phyloP scores from a whole-genome alignment of 495 filamentous ascomycete genomes.

The Barbatosphaeria neglecta region DNA sequence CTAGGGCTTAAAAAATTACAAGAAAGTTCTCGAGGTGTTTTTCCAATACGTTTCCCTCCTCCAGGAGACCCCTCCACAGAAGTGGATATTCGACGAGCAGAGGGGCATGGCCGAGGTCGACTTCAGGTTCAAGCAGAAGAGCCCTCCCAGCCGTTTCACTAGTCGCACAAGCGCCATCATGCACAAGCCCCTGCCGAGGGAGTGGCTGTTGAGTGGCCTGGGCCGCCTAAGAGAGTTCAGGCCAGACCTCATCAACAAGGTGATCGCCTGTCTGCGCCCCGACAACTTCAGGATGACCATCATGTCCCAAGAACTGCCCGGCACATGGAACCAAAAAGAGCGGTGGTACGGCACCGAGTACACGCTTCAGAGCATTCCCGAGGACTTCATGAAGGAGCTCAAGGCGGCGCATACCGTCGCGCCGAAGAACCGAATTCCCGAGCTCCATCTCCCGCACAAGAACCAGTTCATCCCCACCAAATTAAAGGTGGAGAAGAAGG shows the following conservation, averaged over 20 bases:
- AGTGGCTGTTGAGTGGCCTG: conserved; percentile 72
- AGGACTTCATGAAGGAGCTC: conserved; percentile 60
- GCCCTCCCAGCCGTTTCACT: conserved; percentile 75
- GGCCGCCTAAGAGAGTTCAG: conserved; percentile 66
- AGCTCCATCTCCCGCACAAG: conserved; percentile 77
- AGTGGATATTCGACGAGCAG: conserved; percentile 90
- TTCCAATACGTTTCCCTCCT: conserved; percentile 94
- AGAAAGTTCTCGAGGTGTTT: conserved; percentile 73
- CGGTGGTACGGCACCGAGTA: conserved; percentile 99
- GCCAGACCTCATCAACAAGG: conserved; percentile 60
- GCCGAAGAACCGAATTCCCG: conserved; percentile 45
- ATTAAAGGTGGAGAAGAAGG: conserved; percentile 89
- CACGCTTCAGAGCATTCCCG: conserved; percentile 67
- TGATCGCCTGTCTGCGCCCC: conserved; percentile 60
- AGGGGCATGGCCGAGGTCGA: conserved; percentile 82
- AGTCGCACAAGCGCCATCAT: conserved; percentile 71
- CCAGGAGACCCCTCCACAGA: conserved; percentile 63
- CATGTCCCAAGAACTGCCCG: conserved; percentile 71
- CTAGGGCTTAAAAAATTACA: conserved; percentile 58
- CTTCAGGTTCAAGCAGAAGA: conserved; percentile 91
- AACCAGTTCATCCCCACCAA: conserved; percentile 96
- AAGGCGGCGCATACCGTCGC: conserved; percentile 47
- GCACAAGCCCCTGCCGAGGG: conserved; percentile 78
- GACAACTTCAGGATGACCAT: conserved; percentile 83
- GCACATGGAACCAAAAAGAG: conserved; percentile 78